These are phyloP conservation scores for Acanthamoeba royreba DNA, from an alignment of 208 protist species.

Conservation along the genomic window DNA sequence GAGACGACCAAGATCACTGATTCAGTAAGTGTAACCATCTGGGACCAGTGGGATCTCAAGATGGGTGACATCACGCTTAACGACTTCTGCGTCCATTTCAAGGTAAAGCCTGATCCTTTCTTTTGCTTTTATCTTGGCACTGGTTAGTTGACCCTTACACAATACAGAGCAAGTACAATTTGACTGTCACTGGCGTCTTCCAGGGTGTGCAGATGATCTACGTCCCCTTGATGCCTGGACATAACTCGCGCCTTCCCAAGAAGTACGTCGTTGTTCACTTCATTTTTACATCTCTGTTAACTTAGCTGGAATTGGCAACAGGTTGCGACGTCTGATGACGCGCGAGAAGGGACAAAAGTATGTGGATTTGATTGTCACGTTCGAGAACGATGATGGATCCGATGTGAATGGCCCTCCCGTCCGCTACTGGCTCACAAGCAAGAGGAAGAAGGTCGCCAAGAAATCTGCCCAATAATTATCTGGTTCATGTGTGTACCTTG, in stretches of 20 bases:
- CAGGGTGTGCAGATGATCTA: slow-evolving; percentile 75
- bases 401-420: slow-evolving; percentile 58
- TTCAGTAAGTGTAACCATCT: slow-evolving; percentile 89
- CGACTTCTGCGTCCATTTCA: slow-evolving; percentile 88
- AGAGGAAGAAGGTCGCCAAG: neutral
- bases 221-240: slow-evolving; percentile 66
- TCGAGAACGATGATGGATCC: slow-evolving; percentile 41
- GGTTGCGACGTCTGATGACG: slow-evolving; percentile 13
- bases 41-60: slow-evolving; percentile 95
- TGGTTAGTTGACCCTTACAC: too few relatives aligned
- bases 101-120: neutral
- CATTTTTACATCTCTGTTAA: neutral
- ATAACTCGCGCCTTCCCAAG: slow-evolving; percentile 53
- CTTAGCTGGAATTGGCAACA: neutral
- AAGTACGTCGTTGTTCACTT: neutral
- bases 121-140: neutral
- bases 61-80: slow-evolving; percentile 91
- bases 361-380: slow-evolving; percentile 63
- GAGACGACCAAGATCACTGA: slow-evolving; percentile 67
- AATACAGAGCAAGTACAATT: slow-evolving; percentile 82
- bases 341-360: neutral
- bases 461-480: too few relatives aligned
- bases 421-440: slow-evolving; percentile 43
- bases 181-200: slow-evolving; percentile 92
- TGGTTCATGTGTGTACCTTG: too few relatives aligned